Percentiles rank a stretch among this genome's conserved stretches.
phyloP scores from a whole-genome alignment of 768 basidiomycete species.

The Obba rivulosa region DNA sequence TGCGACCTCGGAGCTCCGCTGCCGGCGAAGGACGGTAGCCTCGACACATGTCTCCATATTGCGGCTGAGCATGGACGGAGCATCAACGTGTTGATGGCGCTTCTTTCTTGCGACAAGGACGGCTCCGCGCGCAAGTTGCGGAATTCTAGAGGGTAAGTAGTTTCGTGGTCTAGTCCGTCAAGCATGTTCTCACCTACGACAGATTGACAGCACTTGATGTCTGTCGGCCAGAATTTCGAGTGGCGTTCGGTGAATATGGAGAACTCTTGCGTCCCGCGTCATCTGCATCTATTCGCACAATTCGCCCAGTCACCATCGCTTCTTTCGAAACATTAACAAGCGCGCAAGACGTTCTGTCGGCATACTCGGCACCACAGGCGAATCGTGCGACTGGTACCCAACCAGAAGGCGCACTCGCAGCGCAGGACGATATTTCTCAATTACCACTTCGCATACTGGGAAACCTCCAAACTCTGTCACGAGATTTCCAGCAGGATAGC shows the following conservation, averaged over 20 bases:
- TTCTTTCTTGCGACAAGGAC: conserved; percentile 60
- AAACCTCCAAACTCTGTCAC: conserved; percentile 47
- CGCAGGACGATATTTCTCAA: too few relatives aligned
- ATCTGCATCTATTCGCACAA: conserved; percentile 48
- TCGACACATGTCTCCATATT: conserved; percentile 76
- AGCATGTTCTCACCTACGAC: not conserved
- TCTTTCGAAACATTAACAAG: too few relatives aligned
- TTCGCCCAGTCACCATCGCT: conserved; percentile 36
- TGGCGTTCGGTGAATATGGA: conserved; percentile 50
- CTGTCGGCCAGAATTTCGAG: conserved; percentile 60
- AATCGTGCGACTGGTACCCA: conserved; percentile 2
- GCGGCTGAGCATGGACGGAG: conserved; percentile 72
- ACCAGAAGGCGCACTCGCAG: not conserved
- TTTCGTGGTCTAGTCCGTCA: too few relatives aligned
- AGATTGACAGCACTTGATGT: conserved; percentile 67
- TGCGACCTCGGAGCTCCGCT: conserved; percentile 66
- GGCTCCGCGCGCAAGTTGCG: conserved; percentile 52
- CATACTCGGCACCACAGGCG: conserved; percentile 11
- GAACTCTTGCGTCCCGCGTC: conserved; percentile 46
- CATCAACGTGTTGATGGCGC: conserved; percentile 53
- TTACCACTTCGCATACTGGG: conserved; percentile 43
- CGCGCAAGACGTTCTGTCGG: conserved; percentile 19
- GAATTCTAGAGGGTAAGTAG: conserved; percentile 68
- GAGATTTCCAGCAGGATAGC: conserved; percentile 19
- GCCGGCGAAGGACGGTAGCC: conserved; percentile 56